These are phyloP conservation scores for Thraustotheca clavata DNA, from an alignment of 352 stramenopile species.

Conservation along the genomic window DNA sequence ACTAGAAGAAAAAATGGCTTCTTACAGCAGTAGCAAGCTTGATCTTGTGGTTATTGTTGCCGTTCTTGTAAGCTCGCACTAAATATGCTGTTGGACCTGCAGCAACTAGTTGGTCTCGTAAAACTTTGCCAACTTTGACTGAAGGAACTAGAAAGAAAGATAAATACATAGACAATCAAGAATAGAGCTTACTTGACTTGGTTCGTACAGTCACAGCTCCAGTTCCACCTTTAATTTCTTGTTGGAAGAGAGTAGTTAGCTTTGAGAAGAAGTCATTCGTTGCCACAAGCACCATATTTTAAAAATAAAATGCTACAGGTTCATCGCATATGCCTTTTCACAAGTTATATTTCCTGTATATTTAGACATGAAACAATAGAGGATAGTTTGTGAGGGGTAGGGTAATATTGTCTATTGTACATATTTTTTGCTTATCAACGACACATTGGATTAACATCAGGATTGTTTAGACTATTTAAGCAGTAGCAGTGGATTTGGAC, in stretches of 20 bases:
- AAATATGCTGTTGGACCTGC: constrained; percentile 52
- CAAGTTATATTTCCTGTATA: too few relatives aligned
- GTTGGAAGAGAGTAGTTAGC: constrained; percentile 5
- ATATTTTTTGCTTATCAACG: too few relatives aligned
- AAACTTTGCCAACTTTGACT: constrained; percentile 13
- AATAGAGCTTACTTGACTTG: constrained; percentile 6
- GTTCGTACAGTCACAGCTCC: constrained; percentile 6
- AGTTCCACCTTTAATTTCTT: constrained; percentile 5
- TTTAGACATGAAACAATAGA: too few relatives aligned
- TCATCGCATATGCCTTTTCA: constrained; percentile 2
- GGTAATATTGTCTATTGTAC: too few relatives aligned
- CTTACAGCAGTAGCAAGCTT: constrained; percentile 71
- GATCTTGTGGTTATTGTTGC: constrained; percentile 84
- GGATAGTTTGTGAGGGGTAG: too few relatives aligned
- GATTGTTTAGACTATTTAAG: too few relatives aligned
- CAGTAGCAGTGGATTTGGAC: too few relatives aligned
- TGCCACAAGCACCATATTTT: constrained; percentile 21
- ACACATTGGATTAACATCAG: too few relatives aligned
- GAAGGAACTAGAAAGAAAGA: constrained; percentile 8
- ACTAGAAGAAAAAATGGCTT: not conserved
- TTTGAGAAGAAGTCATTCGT: constrained; percentile 15
- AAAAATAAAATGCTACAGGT: not conserved
- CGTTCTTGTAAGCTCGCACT: constrained; percentile 67
- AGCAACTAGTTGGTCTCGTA: constrained; percentile 29
- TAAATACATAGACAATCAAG: not conserved